phyloP scores from a whole-genome alignment of 2,329 filamentous ascomycete genomes.

The Ophiocordyceps polyrhachis-furcata region DNA sequence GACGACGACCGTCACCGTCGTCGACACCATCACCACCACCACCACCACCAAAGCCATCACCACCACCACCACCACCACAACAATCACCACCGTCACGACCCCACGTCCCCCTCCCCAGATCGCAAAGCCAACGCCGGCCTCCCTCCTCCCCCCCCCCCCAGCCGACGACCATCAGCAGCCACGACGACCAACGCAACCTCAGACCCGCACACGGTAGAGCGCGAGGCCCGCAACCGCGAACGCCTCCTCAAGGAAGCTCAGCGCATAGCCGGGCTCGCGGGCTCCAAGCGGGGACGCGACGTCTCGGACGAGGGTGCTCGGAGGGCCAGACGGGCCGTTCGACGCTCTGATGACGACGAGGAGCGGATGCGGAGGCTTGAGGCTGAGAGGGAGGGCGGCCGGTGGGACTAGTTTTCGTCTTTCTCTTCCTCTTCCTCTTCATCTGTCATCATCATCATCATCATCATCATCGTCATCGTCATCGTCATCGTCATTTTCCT shows the following conservation, averaged over 20 bases:
- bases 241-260: slow-evolving; percentile 51
- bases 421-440: not conserved
- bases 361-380: slow-evolving; percentile 36
- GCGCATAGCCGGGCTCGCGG: slow-evolving; percentile 32
- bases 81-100: slow-evolving; percentile 13
- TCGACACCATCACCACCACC: not conserved
- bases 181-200: slow-evolving; percentile 10
- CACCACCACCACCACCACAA: slow-evolving; percentile 11
- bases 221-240: slow-evolving; percentile 47
- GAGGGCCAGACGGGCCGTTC: slow-evolving; percentile 16
- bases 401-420: slow-evolving; percentile 21
- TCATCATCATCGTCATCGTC: too few species aligned
- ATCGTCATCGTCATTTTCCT: not conserved
- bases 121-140: not conserved
- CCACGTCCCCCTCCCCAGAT: not conserved
- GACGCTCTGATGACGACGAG: slow-evolving; percentile 23
- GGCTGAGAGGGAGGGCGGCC: slow-evolving; percentile 36
- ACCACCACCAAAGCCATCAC: slow-evolving; percentile 4
- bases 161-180: too few species aligned
- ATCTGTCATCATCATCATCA: not conserved
- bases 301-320: slow-evolving; percentile 6
- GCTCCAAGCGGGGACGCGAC: slow-evolving; percentile 33
- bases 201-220: slow-evolving; percentile 51
- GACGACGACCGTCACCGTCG: not conserved
- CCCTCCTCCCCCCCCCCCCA: too few species aligned